A percentile compares a stretch with the other conserved stretches of the same genome.
phyloP scores from a whole-genome alignment of 2,329 filamentous ascomycete genomes.

The Neoarthrinium moseri region DNA sequence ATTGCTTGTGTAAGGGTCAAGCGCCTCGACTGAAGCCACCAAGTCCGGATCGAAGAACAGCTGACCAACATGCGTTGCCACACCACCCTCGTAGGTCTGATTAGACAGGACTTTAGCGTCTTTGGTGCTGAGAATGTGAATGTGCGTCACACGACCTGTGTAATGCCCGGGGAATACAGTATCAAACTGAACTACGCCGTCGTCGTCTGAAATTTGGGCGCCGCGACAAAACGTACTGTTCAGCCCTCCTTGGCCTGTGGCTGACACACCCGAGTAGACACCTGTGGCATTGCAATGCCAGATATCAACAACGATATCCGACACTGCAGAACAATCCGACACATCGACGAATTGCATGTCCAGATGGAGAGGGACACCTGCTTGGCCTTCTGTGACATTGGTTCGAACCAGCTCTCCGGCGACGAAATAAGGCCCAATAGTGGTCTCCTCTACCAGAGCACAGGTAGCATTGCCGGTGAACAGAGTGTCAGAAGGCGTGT shows the following conservation, averaged over 20 bases:
- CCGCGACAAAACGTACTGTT: slow-evolving; percentile 40
- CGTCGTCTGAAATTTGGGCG: slow-evolving; percentile 35
- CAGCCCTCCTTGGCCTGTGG: slow-evolving; percentile 38
- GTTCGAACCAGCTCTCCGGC: slow-evolving; percentile 33
- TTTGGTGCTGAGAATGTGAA: slow-evolving; percentile 45
- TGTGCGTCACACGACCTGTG: slow-evolving; percentile 42
- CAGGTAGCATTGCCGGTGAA: slow-evolving; percentile 26
- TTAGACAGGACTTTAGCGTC: slow-evolving; percentile 35
- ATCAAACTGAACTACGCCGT: slow-evolving; percentile 40
- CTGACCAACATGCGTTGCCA: slow-evolving; percentile 59
- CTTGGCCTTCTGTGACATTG: slow-evolving; percentile 34
- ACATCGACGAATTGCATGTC: slow-evolving; percentile 38
- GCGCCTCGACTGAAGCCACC: slow-evolving; percentile 28
- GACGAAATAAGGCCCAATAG: slow-evolving; percentile 31
- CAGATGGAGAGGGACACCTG: slow-evolving; percentile 35
- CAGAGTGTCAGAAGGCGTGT: slow-evolving; percentile 32
- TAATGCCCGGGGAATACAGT: slow-evolving; percentile 45
- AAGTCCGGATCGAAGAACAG: slow-evolving; percentile 64
- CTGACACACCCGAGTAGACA: slow-evolving; percentile 39
- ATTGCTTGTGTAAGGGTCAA: slow-evolving; percentile 2
- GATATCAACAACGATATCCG: slow-evolving; percentile 32
- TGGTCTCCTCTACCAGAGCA: slow-evolving; percentile 25
- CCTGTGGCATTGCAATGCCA: slow-evolving; percentile 39
- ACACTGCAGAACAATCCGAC: slow-evolving; percentile 31
- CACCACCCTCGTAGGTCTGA: slow-evolving; percentile 41